These are phyloP conservation scores for Lactuca sativa DNA, from an alignment of 129 eudicot genomes.

Conservation along the genomic window DNA sequence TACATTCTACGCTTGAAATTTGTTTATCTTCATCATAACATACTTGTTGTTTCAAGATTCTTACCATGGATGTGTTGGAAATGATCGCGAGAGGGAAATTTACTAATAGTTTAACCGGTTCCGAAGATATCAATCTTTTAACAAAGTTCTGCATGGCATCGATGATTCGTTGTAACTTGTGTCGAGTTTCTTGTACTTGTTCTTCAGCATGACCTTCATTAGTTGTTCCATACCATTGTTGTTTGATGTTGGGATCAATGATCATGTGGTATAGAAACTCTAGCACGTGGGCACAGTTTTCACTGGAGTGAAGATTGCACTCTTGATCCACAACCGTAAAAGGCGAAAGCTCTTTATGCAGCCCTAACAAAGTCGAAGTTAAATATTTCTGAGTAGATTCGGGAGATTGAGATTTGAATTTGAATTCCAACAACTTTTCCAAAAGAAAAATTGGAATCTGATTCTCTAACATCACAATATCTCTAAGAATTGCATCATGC, in stretches of 20 bases:
- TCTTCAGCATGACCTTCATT: constrained; percentile 19
- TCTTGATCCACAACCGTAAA: constrained; percentile 32
- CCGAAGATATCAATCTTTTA: constrained; percentile 22
- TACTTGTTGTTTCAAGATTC: constrained; percentile 36
- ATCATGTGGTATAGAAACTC: constrained; percentile 50
- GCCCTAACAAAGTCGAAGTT: constrained; percentile 34
- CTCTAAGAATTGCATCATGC: constrained; percentile 52
- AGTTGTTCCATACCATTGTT: constrained; percentile 21
- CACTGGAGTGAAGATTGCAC: neutral
- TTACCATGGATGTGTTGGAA: constrained; percentile 40
- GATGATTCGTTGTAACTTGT: constrained; percentile 8
- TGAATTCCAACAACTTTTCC: constrained; percentile 36
- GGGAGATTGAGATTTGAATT: constrained; percentile 9
- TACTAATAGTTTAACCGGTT: constrained; percentile 28
- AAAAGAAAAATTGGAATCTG: constrained; percentile 52
- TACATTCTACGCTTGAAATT: constrained; percentile 1
- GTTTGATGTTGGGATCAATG: constrained; percentile 32
- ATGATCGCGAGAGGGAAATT: constrained; percentile 38
- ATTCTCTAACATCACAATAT: constrained; percentile 63
- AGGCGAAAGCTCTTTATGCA: constrained; percentile 50
- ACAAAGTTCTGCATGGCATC: constrained; percentile 18
- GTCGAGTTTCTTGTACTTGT: constrained; percentile 15
- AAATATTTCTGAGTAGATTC: constrained; percentile 39
- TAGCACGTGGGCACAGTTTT: constrained; percentile 42
- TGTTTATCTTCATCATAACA: constrained; percentile 22